Evolutionary conservation across 805 yeast species (phyloP).

Genomic region (Torulaspora maleeae): DNA sequence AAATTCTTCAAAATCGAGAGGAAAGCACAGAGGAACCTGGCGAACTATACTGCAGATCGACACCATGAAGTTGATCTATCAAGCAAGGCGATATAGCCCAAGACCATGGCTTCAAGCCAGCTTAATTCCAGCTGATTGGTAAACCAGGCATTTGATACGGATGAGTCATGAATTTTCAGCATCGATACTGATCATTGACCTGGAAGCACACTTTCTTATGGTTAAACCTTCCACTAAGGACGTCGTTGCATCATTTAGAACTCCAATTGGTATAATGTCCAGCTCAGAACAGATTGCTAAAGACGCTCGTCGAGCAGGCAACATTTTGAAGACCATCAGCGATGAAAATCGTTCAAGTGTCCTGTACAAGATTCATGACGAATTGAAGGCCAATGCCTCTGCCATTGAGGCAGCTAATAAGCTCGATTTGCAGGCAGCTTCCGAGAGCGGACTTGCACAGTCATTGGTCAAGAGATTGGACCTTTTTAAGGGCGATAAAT

Average conservation of each 20-base stretch:
- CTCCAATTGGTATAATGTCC: slow-evolving; percentile 5
- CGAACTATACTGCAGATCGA: neutral
- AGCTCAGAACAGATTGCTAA: slow-evolving; percentile 70
- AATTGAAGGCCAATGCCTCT: slow-evolving; percentile 53
- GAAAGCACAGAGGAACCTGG: neutral
- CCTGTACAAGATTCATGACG: slow-evolving; percentile 65
- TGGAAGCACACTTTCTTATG: neutral
- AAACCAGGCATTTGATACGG: neutral
- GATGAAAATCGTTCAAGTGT: slow-evolving; percentile 72
- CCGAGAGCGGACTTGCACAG: slow-evolving; percentile 52
- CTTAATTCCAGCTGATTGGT: neutral
- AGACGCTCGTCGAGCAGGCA: slow-evolving; percentile 78
- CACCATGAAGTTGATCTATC: neutral
- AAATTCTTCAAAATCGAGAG: neutral
- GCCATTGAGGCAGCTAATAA: slow-evolving; percentile 68
- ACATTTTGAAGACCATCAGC: slow-evolving; percentile 70
- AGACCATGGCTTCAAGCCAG: neutral
- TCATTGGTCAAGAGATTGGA: slow-evolving; percentile 83
- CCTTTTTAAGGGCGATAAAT: slow-evolving; percentile 74
- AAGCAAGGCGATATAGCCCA: neutral
- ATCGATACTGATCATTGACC: neutral
- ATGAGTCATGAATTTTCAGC: neutral
- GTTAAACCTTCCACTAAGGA: neutral
- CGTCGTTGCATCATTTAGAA: neutral
- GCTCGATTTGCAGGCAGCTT: slow-evolving; percentile 69